Evolutionary conservation across 495 filamentous ascomycete species (phyloP).

Genomic region (Rhypophila decipiens): DNA sequence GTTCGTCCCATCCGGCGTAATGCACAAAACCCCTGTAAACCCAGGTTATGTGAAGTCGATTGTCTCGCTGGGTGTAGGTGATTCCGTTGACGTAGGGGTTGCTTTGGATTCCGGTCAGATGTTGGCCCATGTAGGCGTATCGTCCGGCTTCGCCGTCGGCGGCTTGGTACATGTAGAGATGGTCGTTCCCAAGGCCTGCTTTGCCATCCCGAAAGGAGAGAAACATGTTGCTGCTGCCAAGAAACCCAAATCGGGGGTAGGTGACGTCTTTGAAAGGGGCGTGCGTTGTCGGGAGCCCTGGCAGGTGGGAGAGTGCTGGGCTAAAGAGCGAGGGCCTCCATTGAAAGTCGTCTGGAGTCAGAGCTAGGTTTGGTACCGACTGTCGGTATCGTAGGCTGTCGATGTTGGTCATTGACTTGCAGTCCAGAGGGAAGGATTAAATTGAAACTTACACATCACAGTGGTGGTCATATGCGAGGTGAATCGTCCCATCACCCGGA

Average conservation of each 20-base stretch:
- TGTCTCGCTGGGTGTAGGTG: slow-evolving; percentile 17
- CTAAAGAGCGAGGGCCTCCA: slow-evolving; percentile 38
- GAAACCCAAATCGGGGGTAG: slow-evolving; percentile 40
- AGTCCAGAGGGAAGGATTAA: background rate
- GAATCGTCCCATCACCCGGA: slow-evolving; percentile 42
- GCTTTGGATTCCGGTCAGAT: slow-evolving; percentile 37
- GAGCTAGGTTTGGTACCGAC: slow-evolving; percentile 30
- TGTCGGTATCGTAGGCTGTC: slow-evolving; percentile 35
- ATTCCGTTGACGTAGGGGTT: slow-evolving; percentile 47
- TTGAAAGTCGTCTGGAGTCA: slow-evolving; percentile 20
- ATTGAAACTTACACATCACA: slow-evolving; percentile 27
- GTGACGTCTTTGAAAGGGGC: slow-evolving; percentile 35
- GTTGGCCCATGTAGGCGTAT: slow-evolving; percentile 30
- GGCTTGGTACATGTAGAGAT: slow-evolving; percentile 40
- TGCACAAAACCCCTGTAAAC: slow-evolving; percentile 40
- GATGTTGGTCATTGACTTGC: background rate
- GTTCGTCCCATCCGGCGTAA: slow-evolving; percentile 40
- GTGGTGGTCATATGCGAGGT: slow-evolving; percentile 41
- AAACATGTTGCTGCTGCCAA: slow-evolving; percentile 24
- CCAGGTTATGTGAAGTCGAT: slow-evolving; percentile 38
- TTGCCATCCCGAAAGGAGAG: slow-evolving; percentile 43
- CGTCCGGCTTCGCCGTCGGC: slow-evolving; percentile 3
- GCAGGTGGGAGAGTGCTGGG: slow-evolving; percentile 28
- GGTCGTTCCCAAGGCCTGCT: slow-evolving; percentile 43
- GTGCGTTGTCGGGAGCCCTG: slow-evolving; percentile 27